Percentiles rank a stretch among this genome's conserved stretches.
These are phyloP conservation scores for Zanthoxylum bungeanum DNA, from an alignment of 345 rosid species.

Conservation along the genomic window DNA sequence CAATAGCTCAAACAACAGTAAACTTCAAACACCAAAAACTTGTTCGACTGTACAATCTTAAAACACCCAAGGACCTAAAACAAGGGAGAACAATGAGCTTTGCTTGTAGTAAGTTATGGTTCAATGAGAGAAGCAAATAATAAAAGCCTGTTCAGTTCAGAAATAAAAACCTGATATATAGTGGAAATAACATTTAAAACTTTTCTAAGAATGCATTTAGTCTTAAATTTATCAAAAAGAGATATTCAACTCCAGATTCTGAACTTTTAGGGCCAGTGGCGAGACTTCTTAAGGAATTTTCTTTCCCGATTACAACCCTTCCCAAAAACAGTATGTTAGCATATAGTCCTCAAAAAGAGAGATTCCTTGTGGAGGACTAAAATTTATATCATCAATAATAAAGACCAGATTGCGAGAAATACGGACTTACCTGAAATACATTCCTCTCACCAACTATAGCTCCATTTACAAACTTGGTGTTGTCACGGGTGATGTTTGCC, in stretches of 20 bases:
- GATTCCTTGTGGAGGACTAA: too few relatives aligned
- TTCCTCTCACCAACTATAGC: conserved; percentile 95
- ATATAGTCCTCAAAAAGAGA: too few relatives aligned
- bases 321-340: neutral
- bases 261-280: neutral
- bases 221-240: neutral
- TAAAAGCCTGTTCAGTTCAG: neutral
- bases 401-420: neutral
- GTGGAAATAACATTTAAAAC: neutral
- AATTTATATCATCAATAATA: neutral
- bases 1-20: neutral
- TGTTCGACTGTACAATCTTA: neutral
- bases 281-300: neutral
- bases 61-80: neutral
- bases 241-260: neutral
- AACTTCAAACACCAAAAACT: neutral
- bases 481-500: conserved; percentile 96
- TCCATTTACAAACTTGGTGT: conserved; percentile 88
- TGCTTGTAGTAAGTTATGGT: neutral
- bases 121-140: neutral
- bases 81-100: neutral
- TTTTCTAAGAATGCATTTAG: neutral
- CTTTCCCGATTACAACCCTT: neutral
- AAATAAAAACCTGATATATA: neutral
- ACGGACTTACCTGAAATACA: conserved; percentile 84